These are phyloP conservation scores for Elsinoe ampelina DNA, from an alignment of 2,329 filamentous ascomycete species.

Conservation along the genomic window DNA sequence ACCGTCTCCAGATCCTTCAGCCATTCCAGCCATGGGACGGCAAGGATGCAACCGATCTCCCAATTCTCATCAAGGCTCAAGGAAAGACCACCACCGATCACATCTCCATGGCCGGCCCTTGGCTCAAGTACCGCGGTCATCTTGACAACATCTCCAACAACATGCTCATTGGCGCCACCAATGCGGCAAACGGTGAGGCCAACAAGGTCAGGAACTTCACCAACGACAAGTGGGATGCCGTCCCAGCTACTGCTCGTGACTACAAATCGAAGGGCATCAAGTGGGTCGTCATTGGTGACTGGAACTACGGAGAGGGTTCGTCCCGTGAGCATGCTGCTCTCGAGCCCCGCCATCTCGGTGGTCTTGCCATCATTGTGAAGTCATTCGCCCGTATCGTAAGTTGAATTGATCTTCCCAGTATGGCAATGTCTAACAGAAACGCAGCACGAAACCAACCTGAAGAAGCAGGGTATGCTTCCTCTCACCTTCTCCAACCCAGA, in stretches of 20 bases:
- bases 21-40: slow-evolving; percentile 86
- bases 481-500: slow-evolving; percentile 88
- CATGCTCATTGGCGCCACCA: slow-evolving; percentile 97
- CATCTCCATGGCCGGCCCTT: slow-evolving; percentile 67
- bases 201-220: slow-evolving; percentile 95
- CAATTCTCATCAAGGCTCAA: slow-evolving; percentile 91
- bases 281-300: slow-evolving; percentile 98
- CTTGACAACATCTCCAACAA: slow-evolving; percentile 99
- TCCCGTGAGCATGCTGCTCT: slow-evolving; percentile 98
- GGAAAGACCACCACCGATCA: slow-evolving; percentile 97
- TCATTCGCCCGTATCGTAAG: slow-evolving; percentile 85
- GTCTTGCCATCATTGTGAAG: slow-evolving; percentile 90
- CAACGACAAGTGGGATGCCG: slow-evolving; percentile 73
- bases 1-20: slow-evolving; percentile 85
- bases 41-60: slow-evolving; percentile 74
- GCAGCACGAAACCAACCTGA: slow-evolving; percentile 96
- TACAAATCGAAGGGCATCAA: slow-evolving; percentile 95
- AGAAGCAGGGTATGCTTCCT: slow-evolving; percentile 99
- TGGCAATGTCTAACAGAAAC: slow-evolving; percentile 15
- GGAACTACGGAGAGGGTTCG: slow-evolving; percentile 98
- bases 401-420: neutral
- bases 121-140: slow-evolving; percentile 98
- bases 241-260: slow-evolving; percentile 89
- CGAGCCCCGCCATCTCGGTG: slow-evolving; percentile 93
- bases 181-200: slow-evolving; percentile 88